Evolutionary conservation across 495 filamentous ascomycete genomes (phyloP).

Genomic region (Penicillium bovifimosum): DNA sequence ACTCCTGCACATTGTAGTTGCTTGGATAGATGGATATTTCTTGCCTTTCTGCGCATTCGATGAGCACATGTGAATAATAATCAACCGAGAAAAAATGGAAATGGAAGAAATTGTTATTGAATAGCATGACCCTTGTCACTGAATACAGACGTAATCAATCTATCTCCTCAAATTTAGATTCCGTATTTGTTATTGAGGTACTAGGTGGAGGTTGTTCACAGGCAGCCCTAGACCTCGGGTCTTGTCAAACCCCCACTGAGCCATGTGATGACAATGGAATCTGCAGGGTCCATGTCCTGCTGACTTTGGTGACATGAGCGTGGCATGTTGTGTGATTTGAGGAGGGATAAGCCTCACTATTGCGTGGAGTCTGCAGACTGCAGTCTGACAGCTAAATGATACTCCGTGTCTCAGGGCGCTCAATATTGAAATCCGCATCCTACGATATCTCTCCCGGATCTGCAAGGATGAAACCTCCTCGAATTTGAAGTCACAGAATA

Average conservation of each 20-base stretch:
- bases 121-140: background rate
- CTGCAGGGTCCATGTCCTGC: constrained; percentile 1
- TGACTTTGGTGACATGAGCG: constrained; percentile 1
- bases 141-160: background rate
- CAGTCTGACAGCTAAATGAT: background rate
- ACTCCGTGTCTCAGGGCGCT: background rate
- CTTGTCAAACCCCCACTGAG: background rate
- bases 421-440: background rate
- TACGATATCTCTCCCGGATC: constrained; percentile 1
- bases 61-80: background rate
- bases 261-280: constrained; percentile 1
- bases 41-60: constrained; percentile 3
- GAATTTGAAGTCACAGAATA: background rate
- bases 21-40: constrained; percentile 7
- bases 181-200: background rate
- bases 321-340: background rate
- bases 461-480: background rate
- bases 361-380: background rate
- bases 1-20: constrained; percentile 9
- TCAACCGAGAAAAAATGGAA: background rate
- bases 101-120: background rate
- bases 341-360: background rate
- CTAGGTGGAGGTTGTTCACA: background rate
- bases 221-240: too few relatives aligned
- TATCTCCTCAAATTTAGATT: too few relatives aligned